Base-by-base conservation (phyloP, 495 filamentous ascomycete species). In the Glutinoglossum americanum region DNA sequence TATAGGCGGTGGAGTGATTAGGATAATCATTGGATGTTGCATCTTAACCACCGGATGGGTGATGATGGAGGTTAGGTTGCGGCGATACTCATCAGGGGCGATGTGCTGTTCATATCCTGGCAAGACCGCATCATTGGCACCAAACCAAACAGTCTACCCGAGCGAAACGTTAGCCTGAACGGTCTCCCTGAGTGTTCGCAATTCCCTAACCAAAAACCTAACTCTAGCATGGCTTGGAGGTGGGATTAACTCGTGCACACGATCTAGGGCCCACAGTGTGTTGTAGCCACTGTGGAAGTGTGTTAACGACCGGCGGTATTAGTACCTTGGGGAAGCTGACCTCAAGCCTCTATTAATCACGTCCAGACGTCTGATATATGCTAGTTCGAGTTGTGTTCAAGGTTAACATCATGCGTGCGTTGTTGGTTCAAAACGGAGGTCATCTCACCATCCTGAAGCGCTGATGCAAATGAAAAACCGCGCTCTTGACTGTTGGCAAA, bases 71-170 rank as follows among this genome's bases (percentile, higher is more conserved):
- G 67, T 73, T 54, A 95, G 67, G 63, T 93, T 94, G 58, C 73
- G 70, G 63, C 78, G 79, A 70, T 82, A 95, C 57, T 77, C 69
- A 3, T 80, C 75, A 21, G 90, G 68, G 1, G 85, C 78, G n/a
- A 95, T 76, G 64, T 86, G 77, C 65, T 94, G 89, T 6, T 69
- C 67, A 57, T 72, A 78, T 44, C 72, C 68, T 21, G 73, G 72
- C n/a, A 89, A 62, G 57, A 74, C 75, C 7, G 89, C 82, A 66
- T 95, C 89, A 65, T 95, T 95, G 63, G 89, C 85, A 19, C 89
- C 89, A 59, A 94, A 80, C 63, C 92, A 87, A 60, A 95, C 71
- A 25, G 81, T 74, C 85, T 90, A 56, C 27, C 15, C 8, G 15
- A 33, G 11, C 11, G 9, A 23, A 35, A 55, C 3, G 7, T 51